Percentiles rank a stretch among this genome's conserved stretches.
Conservation (phyloP, 306 rosid species). For the Myrica gale region DNA sequence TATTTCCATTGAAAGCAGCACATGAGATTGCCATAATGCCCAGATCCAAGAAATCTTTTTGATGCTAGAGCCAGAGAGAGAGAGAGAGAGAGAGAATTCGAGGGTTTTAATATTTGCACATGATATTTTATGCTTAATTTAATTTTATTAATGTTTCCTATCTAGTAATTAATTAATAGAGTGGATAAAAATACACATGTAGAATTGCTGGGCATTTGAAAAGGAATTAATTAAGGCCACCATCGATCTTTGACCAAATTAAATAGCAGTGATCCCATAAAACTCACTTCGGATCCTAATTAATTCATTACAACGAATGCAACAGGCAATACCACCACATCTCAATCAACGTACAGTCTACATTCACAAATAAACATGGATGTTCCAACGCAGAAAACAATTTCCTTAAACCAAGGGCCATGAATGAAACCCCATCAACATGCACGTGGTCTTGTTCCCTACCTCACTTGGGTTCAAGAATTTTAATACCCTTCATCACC, state of each 20-base stretch:
- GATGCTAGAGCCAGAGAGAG: constrained; percentile 10
- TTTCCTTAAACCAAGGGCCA: constrained; percentile 48
- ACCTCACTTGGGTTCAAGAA: constrained; percentile 34
- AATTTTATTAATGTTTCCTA: too few relatives aligned
- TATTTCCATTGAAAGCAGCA: constrained; percentile 41
- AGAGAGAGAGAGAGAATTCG: background rate
- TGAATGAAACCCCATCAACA: constrained; percentile 54
- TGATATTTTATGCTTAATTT: too few relatives aligned
- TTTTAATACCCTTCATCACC: constrained; percentile 36
- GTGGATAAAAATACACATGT: too few relatives aligned
- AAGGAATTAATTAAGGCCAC: background rate
- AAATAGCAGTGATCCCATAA: constrained; percentile 34
- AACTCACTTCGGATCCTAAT: background rate
- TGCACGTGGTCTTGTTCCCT: constrained; percentile 91
- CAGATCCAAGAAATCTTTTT: constrained; percentile 56
- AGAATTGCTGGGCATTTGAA: background rate
- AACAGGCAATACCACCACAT: constrained; percentile 21
- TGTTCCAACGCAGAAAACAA: constrained; percentile 38
- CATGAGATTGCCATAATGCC: constrained; percentile 57
- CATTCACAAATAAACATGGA: constrained; percentile 39
- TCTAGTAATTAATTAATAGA: too few relatives aligned
- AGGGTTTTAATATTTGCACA: background rate
- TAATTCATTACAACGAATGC: background rate
- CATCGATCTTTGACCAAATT: constrained; percentile 24
- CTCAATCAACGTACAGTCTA: constrained; percentile 42